A percentile compares a stretch with the other conserved stretches of the same genome.
These are phyloP conservation scores for Mortierella sp. DNA, from an alignment of 371 early-diverging fungal species.

Conservation along the genomic window DNA sequence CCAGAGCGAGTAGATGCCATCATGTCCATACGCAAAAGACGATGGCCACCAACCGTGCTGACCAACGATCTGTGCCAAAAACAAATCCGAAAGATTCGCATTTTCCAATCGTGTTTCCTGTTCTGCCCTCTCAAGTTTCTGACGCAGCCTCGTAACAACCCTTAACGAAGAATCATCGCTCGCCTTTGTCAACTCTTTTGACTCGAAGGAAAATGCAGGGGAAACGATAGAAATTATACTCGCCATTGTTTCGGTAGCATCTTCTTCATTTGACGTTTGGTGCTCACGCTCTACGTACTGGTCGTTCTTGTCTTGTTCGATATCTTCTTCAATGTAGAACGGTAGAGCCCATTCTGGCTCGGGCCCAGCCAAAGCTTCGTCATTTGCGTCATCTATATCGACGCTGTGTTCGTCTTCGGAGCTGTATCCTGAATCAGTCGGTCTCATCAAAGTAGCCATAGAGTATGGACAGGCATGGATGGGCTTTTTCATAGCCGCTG, in stretches of 20 bases:
- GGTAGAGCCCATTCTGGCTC: not conserved
- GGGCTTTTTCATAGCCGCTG: too few species aligned
- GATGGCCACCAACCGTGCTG: not conserved
- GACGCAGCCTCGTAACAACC: too few species aligned
- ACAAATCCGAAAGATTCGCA: not conserved
- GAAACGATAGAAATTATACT: too few species aligned
- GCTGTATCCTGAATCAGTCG: not conserved
- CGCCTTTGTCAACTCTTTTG: too few species aligned
- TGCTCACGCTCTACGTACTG: not conserved
- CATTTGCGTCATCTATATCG: not conserved
- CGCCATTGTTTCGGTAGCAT: not conserved
- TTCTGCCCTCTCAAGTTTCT: constrained; percentile 2
- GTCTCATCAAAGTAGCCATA: not conserved
- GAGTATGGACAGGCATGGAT: too few species aligned
- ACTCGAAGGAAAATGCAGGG: too few species aligned
- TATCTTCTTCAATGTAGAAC: not conserved
- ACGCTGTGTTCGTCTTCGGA: not conserved
- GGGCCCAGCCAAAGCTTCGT: not conserved
- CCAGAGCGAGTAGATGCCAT: constrained; percentile 17
- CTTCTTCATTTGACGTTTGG: not conserved
- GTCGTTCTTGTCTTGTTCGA: not conserved
- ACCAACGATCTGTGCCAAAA: not conserved
- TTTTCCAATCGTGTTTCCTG: not conserved
- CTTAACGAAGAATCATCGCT: too few species aligned
- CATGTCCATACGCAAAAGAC: not conserved